Evolutionary conservation across 148 eudicot species (phyloP).

Genomic region (Cornus controversa): DNA sequence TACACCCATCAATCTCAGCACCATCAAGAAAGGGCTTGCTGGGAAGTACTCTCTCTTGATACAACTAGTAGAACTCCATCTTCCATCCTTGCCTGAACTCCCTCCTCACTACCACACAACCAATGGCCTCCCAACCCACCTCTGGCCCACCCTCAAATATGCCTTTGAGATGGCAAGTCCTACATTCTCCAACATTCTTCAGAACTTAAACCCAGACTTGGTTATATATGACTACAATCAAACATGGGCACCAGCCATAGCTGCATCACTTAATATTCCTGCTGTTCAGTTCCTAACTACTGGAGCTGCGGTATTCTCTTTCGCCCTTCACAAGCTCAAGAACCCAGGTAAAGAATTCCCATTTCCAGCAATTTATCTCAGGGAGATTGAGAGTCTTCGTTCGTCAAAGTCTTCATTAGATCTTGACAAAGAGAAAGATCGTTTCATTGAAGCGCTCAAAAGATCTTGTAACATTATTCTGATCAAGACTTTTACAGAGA

Average conservation of each 20-base stretch:
- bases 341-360: conserved; percentile 15
- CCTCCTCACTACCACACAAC: conserved; percentile 39
- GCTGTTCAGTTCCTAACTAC: conserved; percentile 16
- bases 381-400: too few species aligned
- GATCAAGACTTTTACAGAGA: conserved; percentile 23
- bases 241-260: conserved; percentile 25
- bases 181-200: conserved; percentile 9
- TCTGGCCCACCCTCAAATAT: conserved; percentile 18
- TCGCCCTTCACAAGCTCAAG: background rate
- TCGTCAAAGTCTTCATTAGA: background rate
- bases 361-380: conserved; percentile 20
- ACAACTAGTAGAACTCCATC: conserved; percentile 23
- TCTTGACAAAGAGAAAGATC: background rate
- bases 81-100: conserved; percentile 24
- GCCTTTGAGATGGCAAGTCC: conserved; percentile 24
- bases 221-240: conserved; percentile 28
- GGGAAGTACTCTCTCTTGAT: conserved; percentile 12
- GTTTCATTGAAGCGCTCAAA: background rate
- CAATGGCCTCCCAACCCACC: conserved; percentile 32
- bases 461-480: conserved; percentile 7
- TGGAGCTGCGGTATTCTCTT: conserved; percentile 7
- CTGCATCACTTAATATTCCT: conserved; percentile 12
- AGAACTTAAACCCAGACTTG: conserved; percentile 19
- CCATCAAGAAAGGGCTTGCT: conserved; percentile 15
- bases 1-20: conserved; percentile 22